Percentiles rank a stretch among this genome's conserved stretches.
phyloP scores from a whole-genome alignment of 2,329 filamentous ascomycete species.

The Zymoseptoria crescenta region DNA sequence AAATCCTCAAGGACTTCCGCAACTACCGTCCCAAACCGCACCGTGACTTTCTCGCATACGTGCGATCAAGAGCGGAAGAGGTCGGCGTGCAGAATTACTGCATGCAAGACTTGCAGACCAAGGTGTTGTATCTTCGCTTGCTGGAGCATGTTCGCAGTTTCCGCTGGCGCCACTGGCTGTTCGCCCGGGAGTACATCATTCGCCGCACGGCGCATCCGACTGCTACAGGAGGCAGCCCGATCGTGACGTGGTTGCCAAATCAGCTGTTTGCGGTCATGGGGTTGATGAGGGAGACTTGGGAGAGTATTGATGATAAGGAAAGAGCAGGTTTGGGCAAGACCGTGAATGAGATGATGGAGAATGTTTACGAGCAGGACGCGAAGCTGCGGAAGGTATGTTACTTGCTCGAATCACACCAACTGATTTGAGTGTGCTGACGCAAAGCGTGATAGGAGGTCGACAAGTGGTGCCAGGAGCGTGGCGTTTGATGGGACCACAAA shows the following conservation, averaged over 20 bases:
- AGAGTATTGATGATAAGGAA: conserved; percentile 23
- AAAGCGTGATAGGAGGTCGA: conserved; percentile 51
- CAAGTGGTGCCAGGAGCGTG: conserved; percentile 52
- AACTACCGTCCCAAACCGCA: conserved; percentile 85
- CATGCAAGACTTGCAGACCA: conserved; percentile 24
- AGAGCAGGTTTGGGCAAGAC: conserved; percentile 10
- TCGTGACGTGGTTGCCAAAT: conserved; percentile 78
- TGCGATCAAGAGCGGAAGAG: conserved; percentile 46
- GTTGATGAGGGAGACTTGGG: conserved; percentile 57
- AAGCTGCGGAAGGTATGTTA: conserved; percentile 52
- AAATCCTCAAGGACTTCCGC: conserved; percentile 81
- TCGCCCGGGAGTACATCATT: conserved; percentile 75
- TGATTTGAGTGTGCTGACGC: neutral
- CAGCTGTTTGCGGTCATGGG: conserved; percentile 67
- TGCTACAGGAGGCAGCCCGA: conserved; percentile 72
- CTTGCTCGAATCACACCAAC: neutral
- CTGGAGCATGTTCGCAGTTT: conserved; percentile 74
- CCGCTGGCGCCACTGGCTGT: conserved; percentile 79
- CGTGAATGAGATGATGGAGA: conserved; percentile 55
- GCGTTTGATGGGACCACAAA: neutral
- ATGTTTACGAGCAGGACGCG: conserved; percentile 54
- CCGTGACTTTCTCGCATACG: conserved; percentile 70
- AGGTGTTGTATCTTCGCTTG: conserved; percentile 39
- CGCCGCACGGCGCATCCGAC: conserved; percentile 69
- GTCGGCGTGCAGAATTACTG: conserved; percentile 53